Percentiles rank a stretch among this genome's conserved stretches.
Conservation (phyloP, 1,139 yeast species). For the Yamadazyma dushanensis region DNA sequence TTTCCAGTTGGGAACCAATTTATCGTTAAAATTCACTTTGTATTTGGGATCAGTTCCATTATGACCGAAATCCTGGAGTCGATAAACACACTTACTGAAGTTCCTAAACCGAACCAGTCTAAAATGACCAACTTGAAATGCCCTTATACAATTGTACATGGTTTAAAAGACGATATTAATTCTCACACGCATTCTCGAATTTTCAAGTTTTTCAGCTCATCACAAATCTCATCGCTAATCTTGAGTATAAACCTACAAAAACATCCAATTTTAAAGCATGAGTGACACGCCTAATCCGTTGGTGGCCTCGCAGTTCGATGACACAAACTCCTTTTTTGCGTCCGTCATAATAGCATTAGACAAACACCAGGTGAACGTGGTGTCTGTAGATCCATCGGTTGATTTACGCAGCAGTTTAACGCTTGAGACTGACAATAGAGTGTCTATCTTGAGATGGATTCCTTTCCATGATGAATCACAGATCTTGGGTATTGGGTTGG, state of each 20-base stretch:
- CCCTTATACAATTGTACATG: too few relatives aligned
- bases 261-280: too few relatives aligned
- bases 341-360: slow-evolving; percentile 71
- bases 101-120: too few relatives aligned
- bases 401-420: slow-evolving; percentile 40
- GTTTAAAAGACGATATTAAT: too few relatives aligned
- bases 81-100: too few relatives aligned
- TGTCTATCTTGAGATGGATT: slow-evolving; percentile 61
- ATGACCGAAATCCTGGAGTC: too few relatives aligned
- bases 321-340: slow-evolving; percentile 61
- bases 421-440: slow-evolving; percentile 55
- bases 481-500: slow-evolving; percentile 63
- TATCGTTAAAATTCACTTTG: slow-evolving; percentile 1
- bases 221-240: too few relatives aligned
- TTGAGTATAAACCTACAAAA: too few relatives aligned
- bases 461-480: slow-evolving; percentile 37
- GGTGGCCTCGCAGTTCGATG: slow-evolving; percentile 49
- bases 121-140: too few relatives aligned
- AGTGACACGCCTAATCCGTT: slow-evolving; percentile 20
- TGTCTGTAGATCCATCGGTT: slow-evolving; percentile 43
- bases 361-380: slow-evolving; percentile 69
- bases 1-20: slow-evolving; percentile 1
- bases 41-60: too few relatives aligned
- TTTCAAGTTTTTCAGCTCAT: too few relatives aligned
- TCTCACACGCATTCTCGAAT: too few relatives aligned